Conservation (phyloP, 2,329 filamentous ascomycete genomes). For the Graphilbum sp. region DNA sequence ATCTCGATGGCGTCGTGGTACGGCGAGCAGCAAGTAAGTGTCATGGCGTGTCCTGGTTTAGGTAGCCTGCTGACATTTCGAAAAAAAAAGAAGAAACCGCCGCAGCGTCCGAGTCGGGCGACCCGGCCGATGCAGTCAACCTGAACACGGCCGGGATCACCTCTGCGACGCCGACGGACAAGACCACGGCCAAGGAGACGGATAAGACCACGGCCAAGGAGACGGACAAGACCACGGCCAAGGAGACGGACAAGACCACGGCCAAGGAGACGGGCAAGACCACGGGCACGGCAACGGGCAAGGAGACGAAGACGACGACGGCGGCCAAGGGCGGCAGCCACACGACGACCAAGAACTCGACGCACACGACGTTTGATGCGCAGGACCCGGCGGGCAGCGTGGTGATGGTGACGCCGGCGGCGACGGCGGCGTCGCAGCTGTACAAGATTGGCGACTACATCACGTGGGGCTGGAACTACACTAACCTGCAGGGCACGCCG, state of each 20-base stretch:
- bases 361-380: constrained; percentile 25
- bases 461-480: constrained; percentile 52
- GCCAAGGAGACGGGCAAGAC: neutral
- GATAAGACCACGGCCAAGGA: neutral
- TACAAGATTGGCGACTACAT: constrained; percentile 45
- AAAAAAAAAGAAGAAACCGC: no score
- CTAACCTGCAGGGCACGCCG: constrained; percentile 38
- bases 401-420: constrained; percentile 34
- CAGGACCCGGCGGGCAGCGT: constrained; percentile 33
- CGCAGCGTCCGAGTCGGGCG: constrained; percentile 9
- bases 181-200: constrained; percentile 9
- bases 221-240: constrained; percentile 10
- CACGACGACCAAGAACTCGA: constrained; percentile 10
- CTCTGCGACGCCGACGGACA: constrained; percentile 12
- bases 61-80: no score
- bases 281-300: constrained; percentile 13
- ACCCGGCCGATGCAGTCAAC: constrained; percentile 16
- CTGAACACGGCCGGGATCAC: constrained; percentile 22
- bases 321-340: constrained; percentile 6
- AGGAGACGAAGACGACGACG: constrained; percentile 11
- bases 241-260: constrained; percentile 5
- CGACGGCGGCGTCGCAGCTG: constrained; percentile 27
- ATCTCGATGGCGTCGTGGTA: constrained; percentile 34
- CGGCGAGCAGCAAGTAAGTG: constrained; percentile 13
- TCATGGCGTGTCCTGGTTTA: neutral